Evolutionary conservation across 2,329 filamentous ascomycete species (phyloP), one percentile per base, ranked within the genome.

Genomic region (Phaeoacremonium minimum): DNA sequence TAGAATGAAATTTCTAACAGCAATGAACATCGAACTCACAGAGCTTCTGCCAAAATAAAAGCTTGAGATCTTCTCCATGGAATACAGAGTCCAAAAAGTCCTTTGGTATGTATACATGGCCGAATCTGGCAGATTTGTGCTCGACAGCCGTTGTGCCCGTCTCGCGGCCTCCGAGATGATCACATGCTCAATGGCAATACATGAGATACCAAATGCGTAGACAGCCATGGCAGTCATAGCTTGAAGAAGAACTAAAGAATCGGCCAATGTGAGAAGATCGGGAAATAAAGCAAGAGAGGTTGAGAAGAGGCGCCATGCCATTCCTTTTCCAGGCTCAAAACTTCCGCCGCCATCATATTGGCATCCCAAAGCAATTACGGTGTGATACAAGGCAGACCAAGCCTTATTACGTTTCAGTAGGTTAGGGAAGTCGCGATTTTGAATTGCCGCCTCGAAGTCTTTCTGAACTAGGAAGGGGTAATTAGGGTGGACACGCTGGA

Each of bases 381-480:
- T 32, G 36, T 66, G 49, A 43, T 67, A 69, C 4, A 68, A 41
- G 7, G 60, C 58, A 1, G 52, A 58, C 48, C 58, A 64, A 0
- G 56, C 46, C 26, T 54, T 51, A 37, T 51, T 58, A 1, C 38
- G 45, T 7, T 46, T 33, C 2, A 63, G 44, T 4, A 46, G 32
- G 5, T 48, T 37, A 5, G 42, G 39, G 4, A 61, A 49, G 12
- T 57, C 37, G 4, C 52, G 37, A 18, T 46, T 50, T 7, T 46
- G 43, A 6, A 52, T 53, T 14, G 52, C 50, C 1, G 48, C 38
- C 40, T 66, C 57, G 36, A 69, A 68, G 4, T 45, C 33, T 13
- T 42, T 33, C 19, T 49, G 52, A 31, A 66, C 58, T 2, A 69
- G 50, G 36, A 68, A 66, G 1, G 66, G 62, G 38, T 64, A 61